Evolutionary conservation across 805 yeast species (phyloP), one percentile per base, ranked within the genome.

Genomic region (Debaryomyces tyrocola): DNA sequence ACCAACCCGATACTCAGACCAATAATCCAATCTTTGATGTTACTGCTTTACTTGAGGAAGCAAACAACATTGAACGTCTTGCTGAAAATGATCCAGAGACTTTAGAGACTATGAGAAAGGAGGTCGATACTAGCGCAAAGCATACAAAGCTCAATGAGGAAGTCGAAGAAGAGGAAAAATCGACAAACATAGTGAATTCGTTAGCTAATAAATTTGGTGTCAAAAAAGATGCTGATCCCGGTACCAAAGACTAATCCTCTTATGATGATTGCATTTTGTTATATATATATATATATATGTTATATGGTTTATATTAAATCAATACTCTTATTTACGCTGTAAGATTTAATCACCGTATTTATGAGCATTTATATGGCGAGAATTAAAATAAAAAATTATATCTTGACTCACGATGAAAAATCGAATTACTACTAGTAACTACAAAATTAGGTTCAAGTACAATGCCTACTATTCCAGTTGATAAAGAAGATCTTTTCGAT

Each of bases 381-480:
- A 31, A 31, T 31, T 12, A 31, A 31, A 28, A 28, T 28, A 10
- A 28, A 31, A 18, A 14, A 14, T 35, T 15, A 24, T 18, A 10
- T 29, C 17, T 20, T 20, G 24, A 15, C 31, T 17, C 37, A 18
- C 14, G 24, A 28, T 14, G 21, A 15, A 29, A 15, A 21, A 18
- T 15, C 21, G 36, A 8, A 3, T 33, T n/a, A 33, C 5, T 9
- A 14, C 18, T n/a, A 14, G 36, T 3, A 33, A 5, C 3, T 33
- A 14, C 10, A 24, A 24, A 17, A 17, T 9, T 7, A 36, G n/a
- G 20, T 17, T 28, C 20, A 20, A 46, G 11, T 11, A 20, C 14
- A 31, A 94, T 94, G 99, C 99, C 99, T 74, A 94, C 99, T 69
- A 79, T 94, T 63, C 80, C 96, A 27, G 97, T 94, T 54, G 97